phyloP scores from a whole-genome alignment of 495 filamentous ascomycete genomes.

The Pyronema omphalodes region DNA sequence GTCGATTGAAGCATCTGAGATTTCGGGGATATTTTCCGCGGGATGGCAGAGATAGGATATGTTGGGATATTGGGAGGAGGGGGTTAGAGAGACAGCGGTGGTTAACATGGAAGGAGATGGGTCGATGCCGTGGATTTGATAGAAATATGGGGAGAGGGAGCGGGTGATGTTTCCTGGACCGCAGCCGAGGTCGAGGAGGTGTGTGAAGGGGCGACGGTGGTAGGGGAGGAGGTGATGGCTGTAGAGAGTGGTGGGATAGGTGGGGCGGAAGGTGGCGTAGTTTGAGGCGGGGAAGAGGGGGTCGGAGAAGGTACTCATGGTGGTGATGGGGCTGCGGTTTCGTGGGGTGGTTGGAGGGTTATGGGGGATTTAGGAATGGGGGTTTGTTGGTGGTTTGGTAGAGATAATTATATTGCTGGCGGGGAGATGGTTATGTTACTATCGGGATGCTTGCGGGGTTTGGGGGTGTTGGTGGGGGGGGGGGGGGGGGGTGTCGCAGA shows the following conservation, averaged over 20 bases:
- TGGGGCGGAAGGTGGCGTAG: slow-evolving; percentile 46
- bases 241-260: slow-evolving; percentile 39
- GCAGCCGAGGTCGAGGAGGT: slow-evolving; percentile 41
- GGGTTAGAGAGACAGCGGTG: slow-evolving; percentile 32
- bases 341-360: no score
- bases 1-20: slow-evolving; percentile 33
- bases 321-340: neutral
- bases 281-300: slow-evolving; percentile 35
- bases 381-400: no score
- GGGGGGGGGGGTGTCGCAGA: no score
- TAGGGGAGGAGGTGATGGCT: slow-evolving; percentile 33
- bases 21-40: slow-evolving; percentile 35
- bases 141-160: slow-evolving; percentile 33
- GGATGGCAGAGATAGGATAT: slow-evolving; percentile 30
- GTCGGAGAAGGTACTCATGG: neutral
- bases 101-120: slow-evolving; percentile 40
- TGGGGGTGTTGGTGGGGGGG: no score
- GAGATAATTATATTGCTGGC: no score
- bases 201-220: slow-evolving; percentile 28
- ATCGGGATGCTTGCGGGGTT: no score
- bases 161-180: slow-evolving; percentile 42
- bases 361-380: no score
- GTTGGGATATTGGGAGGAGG: slow-evolving; percentile 23
- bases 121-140: slow-evolving; percentile 34
- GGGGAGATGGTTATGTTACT: no score